Percentiles rank a stretch among this genome's conserved stretches.
These are phyloP conservation scores for Starmerella floricola DNA, from an alignment of 805 yeast genomes.

Conservation along the genomic window DNA sequence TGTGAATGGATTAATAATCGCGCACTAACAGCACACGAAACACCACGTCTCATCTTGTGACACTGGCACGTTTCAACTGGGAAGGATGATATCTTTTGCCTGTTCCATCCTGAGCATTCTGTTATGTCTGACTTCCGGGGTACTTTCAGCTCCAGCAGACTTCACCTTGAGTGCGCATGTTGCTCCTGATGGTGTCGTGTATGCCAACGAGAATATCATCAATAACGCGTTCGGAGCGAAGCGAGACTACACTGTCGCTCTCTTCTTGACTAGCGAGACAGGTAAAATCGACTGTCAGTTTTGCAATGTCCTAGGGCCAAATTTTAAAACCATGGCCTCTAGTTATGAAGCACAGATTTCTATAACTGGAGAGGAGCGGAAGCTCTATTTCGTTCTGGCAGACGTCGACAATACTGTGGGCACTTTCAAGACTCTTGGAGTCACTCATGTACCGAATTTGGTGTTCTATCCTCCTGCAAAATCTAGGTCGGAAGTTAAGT, in stretches of 20 bases:
- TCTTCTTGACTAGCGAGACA: conserved; percentile 61
- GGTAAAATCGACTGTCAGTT: conserved; percentile 63
- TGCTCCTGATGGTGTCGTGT: conserved; percentile 21
- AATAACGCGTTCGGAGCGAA: conserved; percentile 38
- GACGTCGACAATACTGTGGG: conserved; percentile 52
- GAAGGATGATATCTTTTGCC: neutral
- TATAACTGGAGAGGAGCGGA: conserved; percentile 38
- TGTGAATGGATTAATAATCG: too few species aligned
- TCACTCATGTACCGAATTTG: conserved; percentile 70
- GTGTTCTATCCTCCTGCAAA: conserved; percentile 46
- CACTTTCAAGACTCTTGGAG: conserved; percentile 40
- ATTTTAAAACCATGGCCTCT: conserved; percentile 44
- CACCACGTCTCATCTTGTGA: too few species aligned
- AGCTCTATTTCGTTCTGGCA: conserved; percentile 56
- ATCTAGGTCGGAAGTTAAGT: conserved; percentile 26
- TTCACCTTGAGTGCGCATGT: conserved; percentile 6
- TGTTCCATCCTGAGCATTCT: neutral
- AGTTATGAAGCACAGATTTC: conserved; percentile 41
- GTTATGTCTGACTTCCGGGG: neutral
- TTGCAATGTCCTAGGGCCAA: conserved; percentile 62
- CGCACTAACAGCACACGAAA: too few species aligned
- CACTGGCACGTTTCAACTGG: too few species aligned
- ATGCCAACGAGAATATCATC: conserved; percentile 27
- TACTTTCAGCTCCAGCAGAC: neutral
- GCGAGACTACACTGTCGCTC: conserved; percentile 55